Conservation (phyloP, 2,329 filamentous ascomycete species). For the Stemphylium vesicarium region DNA sequence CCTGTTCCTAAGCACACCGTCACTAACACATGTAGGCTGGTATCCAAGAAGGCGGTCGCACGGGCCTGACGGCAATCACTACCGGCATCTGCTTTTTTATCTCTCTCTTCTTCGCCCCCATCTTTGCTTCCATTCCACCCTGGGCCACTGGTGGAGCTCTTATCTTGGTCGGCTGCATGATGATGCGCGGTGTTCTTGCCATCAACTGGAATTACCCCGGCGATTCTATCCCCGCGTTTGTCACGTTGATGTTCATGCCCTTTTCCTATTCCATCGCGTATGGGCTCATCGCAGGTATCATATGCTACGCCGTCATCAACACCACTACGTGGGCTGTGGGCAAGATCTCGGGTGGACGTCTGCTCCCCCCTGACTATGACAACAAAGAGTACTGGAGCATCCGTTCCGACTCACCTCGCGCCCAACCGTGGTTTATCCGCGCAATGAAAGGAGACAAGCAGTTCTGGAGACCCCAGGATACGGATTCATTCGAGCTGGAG, state of each 20-base stretch:
- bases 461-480: slow-evolving; percentile 29
- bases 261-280: slow-evolving; percentile 90
- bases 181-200: slow-evolving; percentile 76
- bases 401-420: slow-evolving; percentile 27
- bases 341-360: slow-evolving; percentile 20
- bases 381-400: slow-evolving; percentile 41
- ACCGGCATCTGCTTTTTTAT: slow-evolving; percentile 80
- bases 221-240: slow-evolving; percentile 82
- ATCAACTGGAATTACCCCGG: slow-evolving; percentile 88
- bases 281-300: slow-evolving; percentile 80
- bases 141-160: slow-evolving; percentile 92
- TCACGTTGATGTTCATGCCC: slow-evolving; percentile 84
- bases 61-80: slow-evolving; percentile 78
- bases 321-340: slow-evolving; percentile 60
- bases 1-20: neutral
- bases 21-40: slow-evolving; percentile 56
- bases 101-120: slow-evolving; percentile 86
- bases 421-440: slow-evolving; percentile 37
- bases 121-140: slow-evolving; percentile 86
- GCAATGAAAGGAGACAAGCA: slow-evolving; percentile 30
- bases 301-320: slow-evolving; percentile 79
- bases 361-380: slow-evolving; percentile 35
- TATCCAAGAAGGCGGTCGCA: slow-evolving; percentile 84
- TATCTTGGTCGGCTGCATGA: slow-evolving; percentile 83
- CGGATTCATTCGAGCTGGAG: slow-evolving; percentile 33